Percentiles rank a stretch among this genome's conserved stretches.
phyloP scores from a whole-genome alignment of 2,329 filamentous ascomycete genomes.

The Penicillium sp. region DNA sequence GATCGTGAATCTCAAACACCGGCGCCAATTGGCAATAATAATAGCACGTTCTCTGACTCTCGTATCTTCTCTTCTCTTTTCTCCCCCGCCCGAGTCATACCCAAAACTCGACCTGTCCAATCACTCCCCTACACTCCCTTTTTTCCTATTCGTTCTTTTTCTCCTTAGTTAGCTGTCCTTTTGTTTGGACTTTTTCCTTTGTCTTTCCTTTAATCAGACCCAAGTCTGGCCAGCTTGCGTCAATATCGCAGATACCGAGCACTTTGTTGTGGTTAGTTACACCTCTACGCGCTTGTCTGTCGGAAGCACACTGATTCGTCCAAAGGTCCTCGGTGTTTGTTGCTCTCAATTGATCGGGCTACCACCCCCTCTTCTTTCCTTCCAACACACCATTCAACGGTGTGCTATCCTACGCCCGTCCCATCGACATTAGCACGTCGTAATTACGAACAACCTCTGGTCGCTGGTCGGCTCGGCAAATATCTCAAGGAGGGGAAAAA shows the following conservation, averaged over 20 bases:
- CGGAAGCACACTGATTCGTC: conserved; percentile 16
- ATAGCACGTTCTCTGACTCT: conserved; percentile 10
- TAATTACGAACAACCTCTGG: conserved; percentile 15
- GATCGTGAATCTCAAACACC: conserved; percentile 19
- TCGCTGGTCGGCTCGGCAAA: conserved; percentile 34
- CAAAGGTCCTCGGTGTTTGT: conserved; percentile 17
- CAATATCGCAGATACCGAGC: conserved; percentile 10
- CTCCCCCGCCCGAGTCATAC: conserved; percentile 38
- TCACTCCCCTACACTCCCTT: conserved; percentile 24
- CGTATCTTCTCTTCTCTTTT: conserved; percentile 25
- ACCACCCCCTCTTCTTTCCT: conserved; percentile 8
- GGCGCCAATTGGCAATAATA: conserved; percentile 20
- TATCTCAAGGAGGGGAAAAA: conserved; percentile 5
- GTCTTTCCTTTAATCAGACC: conserved; percentile 11
- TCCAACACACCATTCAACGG: conserved; percentile 14
- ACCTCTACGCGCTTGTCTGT: conserved; percentile 16
- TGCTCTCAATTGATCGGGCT: conserved; percentile 9
- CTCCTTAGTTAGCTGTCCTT: conserved; percentile 10
- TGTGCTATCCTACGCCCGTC: conserved; percentile 10
- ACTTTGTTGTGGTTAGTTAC: conserved; percentile 16
- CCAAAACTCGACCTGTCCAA: conserved; percentile 20
- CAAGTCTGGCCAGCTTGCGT: neutral
- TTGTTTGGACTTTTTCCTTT: conserved; percentile 7
- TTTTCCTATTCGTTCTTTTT: conserved; percentile 11
- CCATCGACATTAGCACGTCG: conserved; percentile 12